Base-by-base conservation (phyloP, 169 alveolate species). In the Plasmodium reichenowi region DNA sequence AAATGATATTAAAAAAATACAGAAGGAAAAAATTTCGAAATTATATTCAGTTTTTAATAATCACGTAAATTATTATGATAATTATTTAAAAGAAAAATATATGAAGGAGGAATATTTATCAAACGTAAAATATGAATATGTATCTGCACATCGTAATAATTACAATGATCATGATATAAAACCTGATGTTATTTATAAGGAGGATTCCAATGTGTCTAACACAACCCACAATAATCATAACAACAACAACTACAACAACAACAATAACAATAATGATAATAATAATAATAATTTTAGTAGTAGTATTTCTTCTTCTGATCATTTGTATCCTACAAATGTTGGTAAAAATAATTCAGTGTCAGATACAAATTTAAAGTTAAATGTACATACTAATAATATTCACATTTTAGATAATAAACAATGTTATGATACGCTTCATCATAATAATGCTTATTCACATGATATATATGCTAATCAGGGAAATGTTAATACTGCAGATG, bases 11-110 rank as follows among this genome's bases (percentile, higher is more conserved):
- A 71, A 70, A 17, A 50, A 86, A 48, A 58, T 50, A 10, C 71
- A 86, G 59, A 32, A 50, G 29, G 76, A 45, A 12, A 47, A 72
- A 13, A 71, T 86, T 64, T 59, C 26, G n/a, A 86, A 86, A 47
- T 52, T 20, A 15, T 15, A 56, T 38, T 86, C 71, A 0, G 71
- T 70, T 72, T 86, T 86, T 17, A 29, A 13, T 22, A 54, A 71
- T 10, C 68, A 71, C 38, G 67, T 24, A 20, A 86, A 73, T 86
- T 86, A 86, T 29, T 86, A 86, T 73, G 92, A 86, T 47, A 58
- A 72, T 1, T 68, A 86, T 71, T 72, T 86, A 54, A 86, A 86
- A 26, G 87, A 86, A 22, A 86, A 86, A 71, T 72, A 70, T 24
- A 86, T 86, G 87, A 67, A 59, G 24, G 47, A 38, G 47, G 47